phyloP scores from a whole-genome alignment of 2,329 filamentous ascomycete genomes.

The Curvularia verruculosa region DNA sequence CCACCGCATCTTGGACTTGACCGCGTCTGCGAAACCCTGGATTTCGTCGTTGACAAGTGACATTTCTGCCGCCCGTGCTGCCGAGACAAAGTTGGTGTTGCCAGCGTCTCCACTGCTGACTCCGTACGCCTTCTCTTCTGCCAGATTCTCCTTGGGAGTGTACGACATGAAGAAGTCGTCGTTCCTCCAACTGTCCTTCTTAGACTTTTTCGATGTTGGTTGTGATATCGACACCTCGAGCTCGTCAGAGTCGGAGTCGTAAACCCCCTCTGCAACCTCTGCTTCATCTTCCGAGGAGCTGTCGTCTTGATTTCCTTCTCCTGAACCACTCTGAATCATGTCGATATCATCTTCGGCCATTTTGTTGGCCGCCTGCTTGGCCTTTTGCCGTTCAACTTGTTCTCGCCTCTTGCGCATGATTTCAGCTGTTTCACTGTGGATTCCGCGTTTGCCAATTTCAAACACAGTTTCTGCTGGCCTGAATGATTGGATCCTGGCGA shows the following conservation, averaged over 20 bases:
- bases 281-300: constrained; percentile 46
- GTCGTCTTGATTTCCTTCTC: constrained; percentile 22
- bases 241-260: constrained; percentile 59
- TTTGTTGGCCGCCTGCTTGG: constrained; percentile 50
- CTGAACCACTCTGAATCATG: constrained; percentile 9
- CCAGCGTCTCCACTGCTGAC: constrained; percentile 75
- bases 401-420: constrained; percentile 75
- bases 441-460: constrained; percentile 78
- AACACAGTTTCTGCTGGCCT: constrained; percentile 95
- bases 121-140: constrained; percentile 91
- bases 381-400: constrained; percentile 67
- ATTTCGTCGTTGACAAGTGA: constrained; percentile 90
- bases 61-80: constrained; percentile 87
- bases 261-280: constrained; percentile 42
- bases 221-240: constrained; percentile 59
- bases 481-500: constrained; percentile 86
- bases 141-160: constrained; percentile 79
- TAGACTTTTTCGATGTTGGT: constrained; percentile 39
- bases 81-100: constrained; percentile 78
- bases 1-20: constrained; percentile 83
- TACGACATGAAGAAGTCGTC: constrained; percentile 97
- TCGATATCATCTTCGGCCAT: constrained; percentile 25
- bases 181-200: constrained; percentile 70
- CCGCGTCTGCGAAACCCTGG: constrained; percentile 78
- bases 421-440: constrained; percentile 68